A percentile compares a stretch with the other conserved stretches of the same genome.
These are phyloP conservation scores for Microsporum ferrugineum DNA, from an alignment of 2,329 filamentous ascomycete species.

Conservation along the genomic window DNA sequence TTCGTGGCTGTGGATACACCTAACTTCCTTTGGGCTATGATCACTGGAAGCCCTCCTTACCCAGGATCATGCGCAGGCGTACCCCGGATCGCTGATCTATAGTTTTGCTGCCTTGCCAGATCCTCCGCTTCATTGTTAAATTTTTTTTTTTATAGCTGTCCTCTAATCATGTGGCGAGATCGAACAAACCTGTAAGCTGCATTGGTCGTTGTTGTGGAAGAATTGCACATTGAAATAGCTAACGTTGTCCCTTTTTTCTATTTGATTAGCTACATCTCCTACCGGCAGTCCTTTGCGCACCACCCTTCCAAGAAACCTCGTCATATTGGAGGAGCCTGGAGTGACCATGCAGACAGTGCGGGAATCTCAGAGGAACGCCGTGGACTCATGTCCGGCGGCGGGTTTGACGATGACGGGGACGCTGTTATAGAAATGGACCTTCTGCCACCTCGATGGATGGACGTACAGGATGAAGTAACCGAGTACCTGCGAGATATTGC, in stretches of 20 bases:
- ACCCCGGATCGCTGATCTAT: conserved; percentile 2
- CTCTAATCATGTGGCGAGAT: conserved; percentile 82
- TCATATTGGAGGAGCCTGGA: conserved; percentile 47
- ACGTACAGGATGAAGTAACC: conserved; percentile 85
- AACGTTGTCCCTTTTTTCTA: conserved; percentile 4
- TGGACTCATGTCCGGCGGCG: conserved; percentile 73
- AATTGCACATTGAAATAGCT: neutral
- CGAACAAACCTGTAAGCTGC: conserved; percentile 81
- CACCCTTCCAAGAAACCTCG: conserved; percentile 78
- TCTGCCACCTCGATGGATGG: conserved; percentile 87
- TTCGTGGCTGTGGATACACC: neutral
- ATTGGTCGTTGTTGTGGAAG: neutral
- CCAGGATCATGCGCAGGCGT: neutral
- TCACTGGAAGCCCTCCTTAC: neutral
- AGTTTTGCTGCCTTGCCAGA: neutral
- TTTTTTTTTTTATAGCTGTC: neutral
- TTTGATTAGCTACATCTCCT: conserved; percentile 78
- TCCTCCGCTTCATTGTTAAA: neutral
- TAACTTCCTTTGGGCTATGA: neutral
- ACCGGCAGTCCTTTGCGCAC: conserved; percentile 95
- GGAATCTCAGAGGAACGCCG: conserved; percentile 58
- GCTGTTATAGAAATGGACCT: conserved; percentile 97
- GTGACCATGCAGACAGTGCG: conserved; percentile 49
- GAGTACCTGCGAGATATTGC: conserved; percentile 71
- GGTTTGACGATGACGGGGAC: conserved; percentile 64